Evolutionary conservation across 257 asterid species (phyloP).

Genomic region (Solanum dulcamara): DNA sequence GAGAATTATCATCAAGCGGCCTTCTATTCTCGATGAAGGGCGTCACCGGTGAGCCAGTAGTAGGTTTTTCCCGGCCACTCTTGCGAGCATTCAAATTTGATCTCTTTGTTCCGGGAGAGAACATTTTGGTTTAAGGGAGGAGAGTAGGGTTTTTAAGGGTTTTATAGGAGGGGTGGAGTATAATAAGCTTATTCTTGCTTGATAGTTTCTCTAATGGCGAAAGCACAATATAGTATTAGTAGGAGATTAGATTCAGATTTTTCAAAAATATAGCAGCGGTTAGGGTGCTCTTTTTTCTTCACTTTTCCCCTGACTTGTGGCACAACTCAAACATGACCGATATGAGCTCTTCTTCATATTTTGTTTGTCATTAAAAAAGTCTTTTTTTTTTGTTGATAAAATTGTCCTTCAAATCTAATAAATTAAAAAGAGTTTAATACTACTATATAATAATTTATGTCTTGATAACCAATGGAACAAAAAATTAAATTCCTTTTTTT

Average conservation of each 20-base stretch:
- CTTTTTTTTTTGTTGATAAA: no score
- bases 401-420: no score
- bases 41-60: conserved; percentile 28
- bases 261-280: neutral
- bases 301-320: no score
- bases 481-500: no score
- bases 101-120: conserved; percentile 72
- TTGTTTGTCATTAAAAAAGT: no score
- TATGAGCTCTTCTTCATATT: no score
- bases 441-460: no score
- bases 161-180: no score
- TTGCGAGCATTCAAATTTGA: conserved; percentile 38
- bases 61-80: conserved; percentile 13
- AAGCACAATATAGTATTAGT: neutral
- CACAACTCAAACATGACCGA: no score
- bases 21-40: conserved; percentile 46
- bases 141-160: conserved; percentile 22
- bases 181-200: neutral
- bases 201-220: neutral
- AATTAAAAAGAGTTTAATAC: no score
- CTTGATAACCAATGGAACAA: no score
- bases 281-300: neutral
- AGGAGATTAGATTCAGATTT: neutral
- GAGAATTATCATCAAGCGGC: conserved; percentile 26
- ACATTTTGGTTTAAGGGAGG: conserved; percentile 27